Conservation (phyloP, 441 rosid species). For the Geranium incanum region DNA sequence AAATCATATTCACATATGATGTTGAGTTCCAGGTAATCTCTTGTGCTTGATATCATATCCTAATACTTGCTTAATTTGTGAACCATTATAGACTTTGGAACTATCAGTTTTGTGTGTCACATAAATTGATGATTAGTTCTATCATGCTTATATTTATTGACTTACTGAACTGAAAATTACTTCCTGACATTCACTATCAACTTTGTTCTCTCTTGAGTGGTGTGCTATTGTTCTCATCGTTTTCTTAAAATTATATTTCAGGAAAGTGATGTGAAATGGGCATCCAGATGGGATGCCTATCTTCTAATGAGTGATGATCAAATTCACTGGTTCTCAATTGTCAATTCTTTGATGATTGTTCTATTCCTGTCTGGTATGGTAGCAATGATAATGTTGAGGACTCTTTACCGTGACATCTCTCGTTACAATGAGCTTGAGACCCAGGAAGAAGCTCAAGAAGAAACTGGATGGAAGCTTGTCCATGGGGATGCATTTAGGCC, state of each 20-base stretch:
- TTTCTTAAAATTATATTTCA: conserved; percentile 8
- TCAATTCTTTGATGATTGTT: conserved; percentile 23
- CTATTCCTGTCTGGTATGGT: conserved; percentile 26
- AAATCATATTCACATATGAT: conserved; percentile 64
- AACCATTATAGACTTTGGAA: no score
- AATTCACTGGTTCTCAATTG: conserved; percentile 22
- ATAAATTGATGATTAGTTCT: no score
- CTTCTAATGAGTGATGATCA: conserved; percentile 17
- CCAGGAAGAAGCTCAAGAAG: background rate
- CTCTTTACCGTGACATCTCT: conserved; percentile 22
- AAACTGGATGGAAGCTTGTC: background rate
- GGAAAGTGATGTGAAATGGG: conserved; percentile 25
- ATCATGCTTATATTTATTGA: no score
- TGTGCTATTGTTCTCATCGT: background rate
- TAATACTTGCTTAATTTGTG: no score
- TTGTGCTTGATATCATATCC: no score
- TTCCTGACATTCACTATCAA: no score
- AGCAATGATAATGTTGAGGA: conserved; percentile 23
- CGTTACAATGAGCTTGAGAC: conserved; percentile 25
- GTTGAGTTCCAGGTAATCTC: conserved; percentile 64
- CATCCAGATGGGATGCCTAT: conserved; percentile 24
- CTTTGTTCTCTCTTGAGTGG: no score
- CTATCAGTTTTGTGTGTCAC: no score
- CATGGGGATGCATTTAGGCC: conserved; percentile 19
- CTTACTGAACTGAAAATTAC: background rate